Evolutionary conservation across 192 early-diverging fungal genomes (phyloP), one percentile per base, ranked within the genome.

Genomic region (Coemansia sp.): DNA sequence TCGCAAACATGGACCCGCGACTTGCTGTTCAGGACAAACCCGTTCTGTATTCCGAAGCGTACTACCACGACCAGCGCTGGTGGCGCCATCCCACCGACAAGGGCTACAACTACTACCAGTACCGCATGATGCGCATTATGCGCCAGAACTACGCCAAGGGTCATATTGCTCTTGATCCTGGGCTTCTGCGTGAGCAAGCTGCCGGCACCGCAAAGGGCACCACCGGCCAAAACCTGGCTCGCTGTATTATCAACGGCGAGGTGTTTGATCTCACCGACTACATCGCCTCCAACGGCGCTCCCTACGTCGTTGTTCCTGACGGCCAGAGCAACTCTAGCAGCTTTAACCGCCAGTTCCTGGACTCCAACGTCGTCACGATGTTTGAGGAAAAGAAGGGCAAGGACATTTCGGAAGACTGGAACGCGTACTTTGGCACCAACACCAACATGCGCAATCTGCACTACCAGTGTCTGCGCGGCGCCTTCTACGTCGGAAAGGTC

Each of bases 401-500:
- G 61, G 91, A 91, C 71, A 86, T 91, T 36, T 87, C 88, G 7
- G 51, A 73, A 4, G 54, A 64, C 36, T 92, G 81, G 74, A 87
- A 89, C 55, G 71, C 68, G 22, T 69, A 89, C 69, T 76, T 85
- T 17, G 65, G 87, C 34, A 81, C 64, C 4, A 84, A 64, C 8
- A 32, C 54, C 52, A 72, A 48, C 62, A 84, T 75, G 72, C 78
- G 67, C 80, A 85, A 73, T 55, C 70, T 58, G 71, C 81, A 88
- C 70, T 53, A 86, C 74, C 84, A 89, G 51, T 98, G 96, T 76
- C 75, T 98, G 43, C 85, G 90, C 35, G 89, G 91, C 41, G 74
- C 91, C 15, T 95, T 94, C 83, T 93, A 92, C 77, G 87, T 91
- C n/a, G 96, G 93, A 32, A 87, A 88, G 38, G 88, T 94, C 5